Evolutionary conservation across 1,284 basidiomycete species (phyloP).

Genomic region (Cystobasidium sp.): DNA sequence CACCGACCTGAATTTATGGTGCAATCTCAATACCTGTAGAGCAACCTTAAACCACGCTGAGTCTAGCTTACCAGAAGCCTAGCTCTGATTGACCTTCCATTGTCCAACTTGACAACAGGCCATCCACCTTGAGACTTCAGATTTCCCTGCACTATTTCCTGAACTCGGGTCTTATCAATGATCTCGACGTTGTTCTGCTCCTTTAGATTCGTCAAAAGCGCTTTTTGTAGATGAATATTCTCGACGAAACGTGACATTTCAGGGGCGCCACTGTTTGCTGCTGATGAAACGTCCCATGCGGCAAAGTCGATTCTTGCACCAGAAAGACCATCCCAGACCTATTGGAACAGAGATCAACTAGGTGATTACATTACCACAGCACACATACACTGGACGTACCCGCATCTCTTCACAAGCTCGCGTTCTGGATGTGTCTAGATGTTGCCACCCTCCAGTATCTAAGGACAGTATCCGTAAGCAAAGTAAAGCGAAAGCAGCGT

Average conservation of each 20-base stretch:
- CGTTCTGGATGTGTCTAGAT: constrained; percentile 74
- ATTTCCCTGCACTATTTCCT: constrained; percentile 48
- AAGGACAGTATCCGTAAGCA: not conserved
- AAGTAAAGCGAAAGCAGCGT: not conserved
- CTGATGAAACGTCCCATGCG: constrained; percentile 61
- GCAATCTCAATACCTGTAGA: no score
- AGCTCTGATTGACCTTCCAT: constrained; percentile 67
- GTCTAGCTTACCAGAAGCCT: constrained; percentile 67
- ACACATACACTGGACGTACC: no score
- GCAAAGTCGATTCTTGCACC: constrained; percentile 76
- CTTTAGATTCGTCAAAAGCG: constrained; percentile 69
- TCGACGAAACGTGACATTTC: constrained; percentile 81
- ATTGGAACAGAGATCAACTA: not conserved
- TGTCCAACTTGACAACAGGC: constrained; percentile 74
- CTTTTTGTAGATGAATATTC: constrained; percentile 86
- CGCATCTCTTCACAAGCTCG: constrained; percentile 81
- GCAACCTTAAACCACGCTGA: no score
- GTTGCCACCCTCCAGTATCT: constrained; percentile 82
- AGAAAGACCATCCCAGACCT: constrained; percentile 84
- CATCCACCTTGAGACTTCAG: constrained; percentile 61
- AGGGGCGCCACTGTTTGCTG: constrained; percentile 50
- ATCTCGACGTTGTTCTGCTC: constrained; percentile 63
- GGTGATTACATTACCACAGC: no score
- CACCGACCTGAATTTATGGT: no score
- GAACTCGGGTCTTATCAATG: constrained; percentile 51